These are phyloP conservation scores for Hamamelis virginiana DNA, from an alignment of 164 flowering plant species.

Conservation along the genomic window DNA sequence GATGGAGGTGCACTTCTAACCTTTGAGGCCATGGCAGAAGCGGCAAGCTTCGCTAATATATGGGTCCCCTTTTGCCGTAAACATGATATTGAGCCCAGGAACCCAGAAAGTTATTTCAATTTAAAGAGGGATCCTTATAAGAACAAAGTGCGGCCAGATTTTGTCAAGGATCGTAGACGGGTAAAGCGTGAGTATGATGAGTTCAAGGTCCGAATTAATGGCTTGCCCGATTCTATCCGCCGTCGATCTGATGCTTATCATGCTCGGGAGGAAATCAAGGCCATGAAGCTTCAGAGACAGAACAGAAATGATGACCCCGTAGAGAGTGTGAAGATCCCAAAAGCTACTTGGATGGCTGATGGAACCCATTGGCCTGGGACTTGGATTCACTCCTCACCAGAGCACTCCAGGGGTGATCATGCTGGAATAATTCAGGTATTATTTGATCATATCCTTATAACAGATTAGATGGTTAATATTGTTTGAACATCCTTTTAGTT, in stretches of 20 bases:
- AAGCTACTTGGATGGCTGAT: slow-evolving; percentile 87
- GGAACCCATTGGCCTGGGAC: slow-evolving; percentile 85
- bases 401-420: slow-evolving; percentile 74
- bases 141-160: slow-evolving; percentile 57
- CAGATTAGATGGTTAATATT: background rate
- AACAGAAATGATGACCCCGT: slow-evolving; percentile 39
- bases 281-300: slow-evolving; percentile 56
- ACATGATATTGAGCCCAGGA: slow-evolving; percentile 69
- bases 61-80: slow-evolving; percentile 84
- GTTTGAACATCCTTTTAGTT: background rate
- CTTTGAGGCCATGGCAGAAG: slow-evolving; percentile 80
- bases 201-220: slow-evolving; percentile 67
- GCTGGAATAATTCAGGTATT: slow-evolving; percentile 76
- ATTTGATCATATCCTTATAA: background rate
- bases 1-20: slow-evolving; percentile 80
- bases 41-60: slow-evolving; percentile 65
- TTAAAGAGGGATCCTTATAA: slow-evolving; percentile 73
- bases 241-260: slow-evolving; percentile 73
- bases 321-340: slow-evolving; percentile 56
- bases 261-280: slow-evolving; percentile 68
- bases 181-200: slow-evolving; percentile 80
- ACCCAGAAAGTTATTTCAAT: slow-evolving; percentile 66
- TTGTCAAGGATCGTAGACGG: slow-evolving; percentile 73
- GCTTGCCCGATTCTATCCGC: slow-evolving; percentile 66
- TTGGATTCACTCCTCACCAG: slow-evolving; percentile 48